Conservation (phyloP, 768 basidiomycete genomes). For the Auricularia sp. region DNA sequence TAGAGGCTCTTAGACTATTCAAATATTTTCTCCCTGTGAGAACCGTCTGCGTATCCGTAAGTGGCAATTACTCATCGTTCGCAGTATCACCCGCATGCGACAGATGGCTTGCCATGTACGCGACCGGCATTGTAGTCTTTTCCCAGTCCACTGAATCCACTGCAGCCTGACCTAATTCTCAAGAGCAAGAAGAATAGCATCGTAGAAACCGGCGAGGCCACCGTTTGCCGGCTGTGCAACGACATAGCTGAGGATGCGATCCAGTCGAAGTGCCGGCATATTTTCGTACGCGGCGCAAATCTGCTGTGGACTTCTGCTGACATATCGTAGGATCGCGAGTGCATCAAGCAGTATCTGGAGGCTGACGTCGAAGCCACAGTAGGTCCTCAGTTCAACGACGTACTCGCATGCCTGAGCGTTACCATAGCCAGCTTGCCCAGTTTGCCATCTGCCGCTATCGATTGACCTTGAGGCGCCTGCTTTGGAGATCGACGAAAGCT, state of each 20-base stretch:
- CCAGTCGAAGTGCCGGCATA: conserved; percentile 83
- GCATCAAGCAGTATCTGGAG: conserved; percentile 87
- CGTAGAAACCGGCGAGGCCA: conserved; percentile 58
- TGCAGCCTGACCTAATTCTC: conserved; percentile 79
- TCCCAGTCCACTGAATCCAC: neutral
- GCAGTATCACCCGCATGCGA: conserved; percentile 76
- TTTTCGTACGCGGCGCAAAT: conserved; percentile 40
- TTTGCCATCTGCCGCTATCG: conserved; percentile 85
- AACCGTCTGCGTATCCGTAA: too few relatives aligned
- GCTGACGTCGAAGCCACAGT: conserved; percentile 57
- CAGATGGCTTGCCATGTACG: conserved; percentile 78
- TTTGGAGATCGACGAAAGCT: conserved; percentile 64
- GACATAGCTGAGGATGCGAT: conserved; percentile 97
- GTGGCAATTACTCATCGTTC: too few relatives aligned
- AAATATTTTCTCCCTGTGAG: conserved; percentile 60
- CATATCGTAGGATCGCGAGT: conserved; percentile 60
- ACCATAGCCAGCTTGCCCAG: conserved; percentile 78
- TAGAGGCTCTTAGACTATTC: conserved; percentile 59
- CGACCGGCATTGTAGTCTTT: neutral
- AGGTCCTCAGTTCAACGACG: conserved; percentile 16
- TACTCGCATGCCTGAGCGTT: neutral
- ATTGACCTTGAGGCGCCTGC: conserved; percentile 95
- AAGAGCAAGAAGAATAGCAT: conserved; percentile 69
- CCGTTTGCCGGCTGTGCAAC: conserved; percentile 90
- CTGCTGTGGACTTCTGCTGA: neutral